Evolutionary conservation across 768 basidiomycete genomes (phyloP), one percentile per base, ranked within the genome.

Genomic region (Leccinum longicurvipes): DNA sequence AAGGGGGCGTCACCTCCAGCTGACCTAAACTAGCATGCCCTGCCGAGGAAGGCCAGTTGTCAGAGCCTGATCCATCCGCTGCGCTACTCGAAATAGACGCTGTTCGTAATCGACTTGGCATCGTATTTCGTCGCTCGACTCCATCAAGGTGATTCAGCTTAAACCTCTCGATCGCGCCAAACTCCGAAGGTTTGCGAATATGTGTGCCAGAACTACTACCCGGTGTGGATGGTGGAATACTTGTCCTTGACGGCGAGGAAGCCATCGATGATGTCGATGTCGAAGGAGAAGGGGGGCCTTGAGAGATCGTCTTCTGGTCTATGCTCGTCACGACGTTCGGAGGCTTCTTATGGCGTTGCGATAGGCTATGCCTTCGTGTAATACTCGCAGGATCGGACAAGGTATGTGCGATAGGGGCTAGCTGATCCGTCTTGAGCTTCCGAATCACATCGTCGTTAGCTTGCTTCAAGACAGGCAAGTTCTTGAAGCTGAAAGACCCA

Each of bases 401-500:
- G 6, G 90, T 77, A 60, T 93, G 89, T 0, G 83, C 74, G 41
- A 94, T 79, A 12, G 92, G 91, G 0, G 82, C 75, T 74, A 94
- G 82, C 65, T 93, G 91, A 60, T 98, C 96, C 2, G 90, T 91
- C 73, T 91, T 89, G 67, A 98, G 79, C 73, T 98, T 97, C 58
- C 92, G 86, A 63, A 99, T 97, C 62, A 98, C 86, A 68, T 98
- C 95, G 73, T 99, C 97, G 70, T 99, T 99, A 17, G 93, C 94
- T 73, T 98, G 94, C 75, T 98, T 99, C 72, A 98, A 76, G 7
- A 97, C 83, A 0, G 93, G 93, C 41, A 98, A 72, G 68, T 99
- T 99, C 79, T 98, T 98, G 82, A 94, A 99, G 73, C 89, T 93
- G 77, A 99, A 99, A 0, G 93, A 87, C 21, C 97, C 97, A 73